Percentiles rank a stretch among this genome's conserved stretches.
These are phyloP conservation scores for Aspergillus brunneoviolaceus DNA, from an alignment of 2,329 filamentous ascomycete species.

Conservation along the genomic window DNA sequence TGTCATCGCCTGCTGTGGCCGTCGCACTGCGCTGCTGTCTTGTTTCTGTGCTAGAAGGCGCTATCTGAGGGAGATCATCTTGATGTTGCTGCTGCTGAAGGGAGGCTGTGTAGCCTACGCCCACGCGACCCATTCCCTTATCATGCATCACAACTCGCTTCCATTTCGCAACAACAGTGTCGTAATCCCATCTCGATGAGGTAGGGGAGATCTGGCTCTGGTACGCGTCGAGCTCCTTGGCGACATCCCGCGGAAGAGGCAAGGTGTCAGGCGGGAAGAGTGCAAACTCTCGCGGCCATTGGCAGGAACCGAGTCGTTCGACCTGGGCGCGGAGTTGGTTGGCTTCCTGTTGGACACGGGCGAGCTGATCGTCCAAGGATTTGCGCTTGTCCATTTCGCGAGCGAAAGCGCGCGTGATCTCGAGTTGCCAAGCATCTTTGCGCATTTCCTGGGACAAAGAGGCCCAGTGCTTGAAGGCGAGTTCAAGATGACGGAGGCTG, in stretches of 20 bases:
- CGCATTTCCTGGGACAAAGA: slow-evolving; percentile 58
- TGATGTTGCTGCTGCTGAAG: neutral
- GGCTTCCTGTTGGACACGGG: slow-evolving; percentile 48
- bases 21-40: slow-evolving; percentile 4
- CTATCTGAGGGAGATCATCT: slow-evolving; percentile 15
- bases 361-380: slow-evolving; percentile 44
- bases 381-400: slow-evolving; percentile 47
- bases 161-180: slow-evolving; percentile 50
- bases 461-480: slow-evolving; percentile 75
- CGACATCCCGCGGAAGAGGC: slow-evolving; percentile 40
- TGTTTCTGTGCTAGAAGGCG: slow-evolving; percentile 3
- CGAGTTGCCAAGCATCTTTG: slow-evolving; percentile 47
- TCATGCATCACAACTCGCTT: slow-evolving; percentile 49
- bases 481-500: slow-evolving; percentile 72
- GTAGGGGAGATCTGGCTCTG: slow-evolving; percentile 36
- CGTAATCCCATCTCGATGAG: slow-evolving; percentile 48
- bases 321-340: slow-evolving; percentile 50
- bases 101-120: slow-evolving; percentile 28
- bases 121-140: slow-evolving; percentile 43
- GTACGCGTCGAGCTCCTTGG: slow-evolving; percentile 38
- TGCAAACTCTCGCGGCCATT: slow-evolving; percentile 51
- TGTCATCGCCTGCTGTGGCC: slow-evolving; percentile 10
- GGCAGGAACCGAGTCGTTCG: slow-evolving; percentile 46
- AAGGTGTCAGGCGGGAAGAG: slow-evolving; percentile 48
- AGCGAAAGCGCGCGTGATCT: slow-evolving; percentile 49